These are phyloP conservation scores for Oryza glaberrima DNA, from an alignment of 176 grass and related monocot species.

Conservation along the genomic window DNA sequence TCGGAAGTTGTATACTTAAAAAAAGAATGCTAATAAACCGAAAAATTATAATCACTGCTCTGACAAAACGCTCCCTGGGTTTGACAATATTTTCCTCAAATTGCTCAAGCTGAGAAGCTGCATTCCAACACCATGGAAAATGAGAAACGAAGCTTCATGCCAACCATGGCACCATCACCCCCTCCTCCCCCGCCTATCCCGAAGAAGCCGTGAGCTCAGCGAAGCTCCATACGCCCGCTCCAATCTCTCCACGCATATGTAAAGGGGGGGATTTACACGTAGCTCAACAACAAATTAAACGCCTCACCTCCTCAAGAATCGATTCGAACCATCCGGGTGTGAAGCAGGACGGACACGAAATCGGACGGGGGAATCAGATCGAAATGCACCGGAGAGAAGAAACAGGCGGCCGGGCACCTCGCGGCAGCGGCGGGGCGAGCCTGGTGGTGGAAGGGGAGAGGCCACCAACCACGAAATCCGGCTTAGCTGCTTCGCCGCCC, in stretches of 20 bases:
- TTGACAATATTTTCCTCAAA: neutral
- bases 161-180: neutral
- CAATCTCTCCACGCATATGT: neutral
- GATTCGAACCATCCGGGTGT: too few species aligned
- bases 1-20: neutral
- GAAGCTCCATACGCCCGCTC: neutral
- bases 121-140: neutral
- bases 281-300: neutral
- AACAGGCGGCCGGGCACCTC: neutral
- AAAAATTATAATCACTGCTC: neutral
- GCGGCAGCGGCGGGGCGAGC: neutral
- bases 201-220: neutral
- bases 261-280: too few species aligned
- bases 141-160: neutral
- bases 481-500: neutral
- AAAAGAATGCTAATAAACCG: neutral
- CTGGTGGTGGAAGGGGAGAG: too few species aligned
- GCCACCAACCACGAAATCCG: neutral
- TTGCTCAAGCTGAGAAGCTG: neutral
- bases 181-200: neutral
- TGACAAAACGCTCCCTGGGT: neutral
- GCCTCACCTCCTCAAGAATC: neutral
- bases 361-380: neutral
- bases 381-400: neutral
- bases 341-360: neutral